A percentile compares a stretch with the other conserved stretches of the same genome.
Conservation (phyloP, 1,284 basidiomycete species). For the Agaricales sp. region DNA sequence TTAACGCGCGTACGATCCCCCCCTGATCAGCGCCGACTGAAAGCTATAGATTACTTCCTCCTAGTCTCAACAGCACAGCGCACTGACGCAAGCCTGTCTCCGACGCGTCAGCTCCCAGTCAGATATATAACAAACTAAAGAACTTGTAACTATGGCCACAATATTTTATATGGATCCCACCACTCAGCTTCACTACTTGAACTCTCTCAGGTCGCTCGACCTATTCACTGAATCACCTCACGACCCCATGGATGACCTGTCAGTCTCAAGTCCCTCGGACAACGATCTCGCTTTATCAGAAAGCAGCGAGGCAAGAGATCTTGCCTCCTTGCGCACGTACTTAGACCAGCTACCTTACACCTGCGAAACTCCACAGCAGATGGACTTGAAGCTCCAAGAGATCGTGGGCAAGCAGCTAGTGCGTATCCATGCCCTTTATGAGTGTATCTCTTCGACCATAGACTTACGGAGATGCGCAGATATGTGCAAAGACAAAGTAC, state of each 20-base stretch:
- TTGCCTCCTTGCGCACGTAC: constrained; percentile 45
- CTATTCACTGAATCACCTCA: constrained; percentile 3
- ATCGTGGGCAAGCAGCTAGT: constrained; percentile 56
- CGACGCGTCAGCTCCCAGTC: background rate
- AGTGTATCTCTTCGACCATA: background rate
- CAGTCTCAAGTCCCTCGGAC: constrained; percentile 31
- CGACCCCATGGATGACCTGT: constrained; percentile 46
- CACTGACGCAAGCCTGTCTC: background rate
- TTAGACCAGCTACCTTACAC: constrained; percentile 67
- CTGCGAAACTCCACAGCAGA: constrained; percentile 68
- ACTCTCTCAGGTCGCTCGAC: background rate
- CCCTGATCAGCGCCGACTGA: too few species aligned
- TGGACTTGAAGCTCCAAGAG: constrained; percentile 64
- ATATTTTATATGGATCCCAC: background rate
- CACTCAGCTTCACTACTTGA: background rate
- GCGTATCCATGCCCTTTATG: background rate
- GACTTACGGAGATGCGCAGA: too few species aligned
- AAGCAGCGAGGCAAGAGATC: constrained; percentile 17
- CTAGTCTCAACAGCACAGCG: too few species aligned
- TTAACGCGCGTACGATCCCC: background rate
- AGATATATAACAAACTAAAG: background rate
- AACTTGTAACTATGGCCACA: background rate
- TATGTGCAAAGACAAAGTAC: constrained; percentile 70
- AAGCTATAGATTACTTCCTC: too few species aligned
- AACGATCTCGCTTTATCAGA: background rate